These are phyloP conservation scores for Ustilago tritici DNA, from an alignment of 1,284 basidiomycete species.

Conservation along the genomic window DNA sequence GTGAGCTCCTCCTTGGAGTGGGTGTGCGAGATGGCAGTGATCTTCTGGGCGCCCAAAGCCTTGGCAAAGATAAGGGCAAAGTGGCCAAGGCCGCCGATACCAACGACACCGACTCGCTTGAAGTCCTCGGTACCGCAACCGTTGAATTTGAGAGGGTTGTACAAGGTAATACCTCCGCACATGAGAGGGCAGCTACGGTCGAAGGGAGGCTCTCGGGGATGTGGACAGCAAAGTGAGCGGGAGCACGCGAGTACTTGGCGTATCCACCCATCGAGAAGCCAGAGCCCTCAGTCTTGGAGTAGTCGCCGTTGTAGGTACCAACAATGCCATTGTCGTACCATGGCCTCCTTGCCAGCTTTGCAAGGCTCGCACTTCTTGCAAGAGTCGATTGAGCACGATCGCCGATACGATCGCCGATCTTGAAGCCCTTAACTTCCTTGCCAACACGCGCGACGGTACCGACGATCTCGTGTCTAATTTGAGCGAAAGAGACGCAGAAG, in stretches of 20 bases:
- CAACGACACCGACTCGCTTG: conserved; percentile 62
- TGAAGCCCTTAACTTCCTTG: conserved; percentile 73
- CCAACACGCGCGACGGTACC: conserved; percentile 72
- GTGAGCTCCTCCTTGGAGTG: conserved; percentile 57
- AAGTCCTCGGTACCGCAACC: conserved; percentile 53
- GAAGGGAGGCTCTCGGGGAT: conserved; percentile 63
- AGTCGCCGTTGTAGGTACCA: conserved; percentile 71
- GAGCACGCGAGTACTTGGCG: conserved; percentile 58
- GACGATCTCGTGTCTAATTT: conserved; percentile 75
- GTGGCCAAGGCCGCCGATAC: conserved; percentile 63
- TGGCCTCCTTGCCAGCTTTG: conserved; percentile 68
- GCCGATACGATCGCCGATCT: conserved; percentile 76
- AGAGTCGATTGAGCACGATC: conserved; percentile 75
- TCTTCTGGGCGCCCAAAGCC: conserved; percentile 58
- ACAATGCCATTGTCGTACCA: conserved; percentile 50
- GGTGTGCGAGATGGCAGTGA: conserved; percentile 61
- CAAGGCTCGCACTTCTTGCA: conserved; percentile 75
- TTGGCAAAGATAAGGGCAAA: conserved; percentile 64
- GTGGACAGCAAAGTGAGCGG: conserved; percentile 63
- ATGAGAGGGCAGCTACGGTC: conserved; percentile 61
- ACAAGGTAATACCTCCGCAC: conserved; percentile 67
- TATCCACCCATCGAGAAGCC: conserved; percentile 59
- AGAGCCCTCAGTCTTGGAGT: conserved; percentile 71
- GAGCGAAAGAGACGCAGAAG: neutral
- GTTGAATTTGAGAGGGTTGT: conserved; percentile 63